phyloP scores from a whole-genome alignment of 768 basidiomycete genomes.

The Russula sp. region DNA sequence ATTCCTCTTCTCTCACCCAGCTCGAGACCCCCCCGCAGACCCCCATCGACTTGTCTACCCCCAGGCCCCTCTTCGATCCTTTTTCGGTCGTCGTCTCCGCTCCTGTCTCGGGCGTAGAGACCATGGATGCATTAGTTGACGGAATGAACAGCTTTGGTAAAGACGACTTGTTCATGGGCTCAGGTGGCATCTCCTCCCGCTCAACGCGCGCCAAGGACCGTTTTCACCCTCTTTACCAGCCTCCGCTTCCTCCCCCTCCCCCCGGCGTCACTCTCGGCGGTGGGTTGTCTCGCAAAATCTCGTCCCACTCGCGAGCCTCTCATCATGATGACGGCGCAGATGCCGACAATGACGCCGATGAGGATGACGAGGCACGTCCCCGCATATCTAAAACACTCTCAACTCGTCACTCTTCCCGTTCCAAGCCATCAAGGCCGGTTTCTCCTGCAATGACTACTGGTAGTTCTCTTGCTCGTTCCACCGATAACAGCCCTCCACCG shows the following conservation, averaged over 20 bases:
- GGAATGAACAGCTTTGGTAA: slow-evolving; percentile 71
- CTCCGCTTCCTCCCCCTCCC: slow-evolving; percentile 77
- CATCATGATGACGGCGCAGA: slow-evolving; percentile 50
- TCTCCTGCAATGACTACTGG: slow-evolving; percentile 5
- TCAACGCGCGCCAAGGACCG: slow-evolving; percentile 43
- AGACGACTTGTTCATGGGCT: slow-evolving; percentile 43
- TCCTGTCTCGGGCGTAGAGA: slow-evolving; percentile 71
- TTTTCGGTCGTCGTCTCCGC: slow-evolving; percentile 63
- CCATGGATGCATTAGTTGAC: slow-evolving; percentile 83
- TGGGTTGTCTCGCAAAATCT: slow-evolving; percentile 26
- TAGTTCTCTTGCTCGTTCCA: slow-evolving; percentile 3
- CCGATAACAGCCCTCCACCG: slow-evolving; percentile 16
- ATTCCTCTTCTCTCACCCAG: slow-evolving; percentile 55
- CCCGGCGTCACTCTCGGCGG: slow-evolving; percentile 67
- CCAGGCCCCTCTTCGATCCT: slow-evolving; percentile 25
- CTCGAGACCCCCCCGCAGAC: slow-evolving; percentile 68
- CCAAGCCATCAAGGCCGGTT: not conserved
- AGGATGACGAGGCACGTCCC: slow-evolving; percentile 9
- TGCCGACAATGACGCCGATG: slow-evolving; percentile 32
- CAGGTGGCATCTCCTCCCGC: slow-evolving; percentile 37
- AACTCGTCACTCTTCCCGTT: slow-evolving; percentile 25
- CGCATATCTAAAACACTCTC: slow-evolving; percentile 17
- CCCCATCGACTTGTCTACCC: slow-evolving; percentile 42
- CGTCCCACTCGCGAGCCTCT: slow-evolving; percentile 23
- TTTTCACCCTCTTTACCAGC: slow-evolving; percentile 73